Percentiles rank a stretch among this genome's conserved stretches.
phyloP scores from a whole-genome alignment of 805 yeast species.

The Wickerhamomyces rabaulensis region DNA sequence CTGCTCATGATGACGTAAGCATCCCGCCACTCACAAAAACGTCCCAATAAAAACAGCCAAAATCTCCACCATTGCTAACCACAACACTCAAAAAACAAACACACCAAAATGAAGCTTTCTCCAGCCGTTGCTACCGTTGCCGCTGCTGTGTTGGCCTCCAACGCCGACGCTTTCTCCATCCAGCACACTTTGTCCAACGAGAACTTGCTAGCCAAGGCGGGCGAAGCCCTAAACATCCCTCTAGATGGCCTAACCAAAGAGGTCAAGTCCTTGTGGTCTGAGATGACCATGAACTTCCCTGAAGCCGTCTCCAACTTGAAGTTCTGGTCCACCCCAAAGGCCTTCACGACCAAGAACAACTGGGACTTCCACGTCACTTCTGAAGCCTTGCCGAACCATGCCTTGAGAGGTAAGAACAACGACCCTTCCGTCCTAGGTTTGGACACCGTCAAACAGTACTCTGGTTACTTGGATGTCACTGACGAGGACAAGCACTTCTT shows the following conservation, averaged over 20 bases:
- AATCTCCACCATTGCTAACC: neutral
- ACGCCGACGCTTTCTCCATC: conserved; percentile 25
- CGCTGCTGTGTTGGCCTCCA: conserved; percentile 10
- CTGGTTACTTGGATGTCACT: conserved; percentile 80
- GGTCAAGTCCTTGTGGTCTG: conserved; percentile 53
- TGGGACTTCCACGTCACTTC: conserved; percentile 37
- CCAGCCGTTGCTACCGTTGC: conserved; percentile 5
- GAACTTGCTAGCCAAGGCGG: conserved; percentile 41
- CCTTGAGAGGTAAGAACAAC: conserved; percentile 53
- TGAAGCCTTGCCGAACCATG: conserved; percentile 39
- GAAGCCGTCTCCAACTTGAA: conserved; percentile 44
- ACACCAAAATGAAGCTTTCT: conserved; percentile 9
- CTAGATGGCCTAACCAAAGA: conserved; percentile 42
- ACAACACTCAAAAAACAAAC: neutral
- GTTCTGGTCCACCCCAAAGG: conserved; percentile 46
- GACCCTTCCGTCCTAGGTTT: conserved; percentile 66
- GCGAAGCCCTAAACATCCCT: conserved; percentile 47
- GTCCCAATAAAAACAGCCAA: neutral
- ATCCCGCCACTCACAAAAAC: neutral
- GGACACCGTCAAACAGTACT: conserved; percentile 74
- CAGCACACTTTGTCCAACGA: conserved; percentile 27
- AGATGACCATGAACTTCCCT: conserved; percentile 58
- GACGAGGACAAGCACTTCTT: conserved; percentile 87
- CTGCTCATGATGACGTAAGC: neutral
- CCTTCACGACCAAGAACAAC: conserved; percentile 23